Evolutionary conservation across 306 rosid genomes (phyloP).

Genomic region (Alnus rubra): DNA sequence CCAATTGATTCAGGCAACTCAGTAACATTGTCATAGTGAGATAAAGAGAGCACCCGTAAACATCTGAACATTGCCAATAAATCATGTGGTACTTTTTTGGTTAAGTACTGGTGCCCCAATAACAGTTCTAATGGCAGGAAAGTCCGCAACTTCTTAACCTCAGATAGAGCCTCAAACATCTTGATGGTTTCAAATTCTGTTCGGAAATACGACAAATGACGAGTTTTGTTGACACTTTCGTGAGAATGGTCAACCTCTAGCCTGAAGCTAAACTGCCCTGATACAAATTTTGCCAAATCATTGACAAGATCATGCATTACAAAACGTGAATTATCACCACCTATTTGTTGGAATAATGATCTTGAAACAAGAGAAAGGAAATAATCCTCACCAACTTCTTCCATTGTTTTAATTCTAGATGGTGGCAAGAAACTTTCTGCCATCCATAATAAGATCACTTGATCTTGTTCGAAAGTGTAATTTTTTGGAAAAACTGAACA

Average conservation of each 20-base stretch:
- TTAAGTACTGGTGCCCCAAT: not conserved
- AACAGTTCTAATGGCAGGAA: constrained; percentile 12
- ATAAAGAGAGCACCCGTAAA: constrained; percentile 30
- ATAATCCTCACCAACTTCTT: constrained; percentile 34
- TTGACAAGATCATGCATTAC: constrained; percentile 39
- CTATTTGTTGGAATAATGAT: constrained; percentile 37
- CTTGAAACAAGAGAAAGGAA: constrained; percentile 29
- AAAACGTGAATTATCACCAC: not conserved
- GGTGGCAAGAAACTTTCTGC: constrained; percentile 34
- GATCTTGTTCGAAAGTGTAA: constrained; percentile 14
- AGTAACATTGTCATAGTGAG: not conserved
- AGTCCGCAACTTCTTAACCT: constrained; percentile 21
- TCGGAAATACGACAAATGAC: constrained; percentile 34
- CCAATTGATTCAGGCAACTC: constrained; percentile 25
- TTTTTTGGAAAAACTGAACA: constrained; percentile 33
- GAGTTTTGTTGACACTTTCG: not conserved
- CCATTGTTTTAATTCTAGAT: not conserved
- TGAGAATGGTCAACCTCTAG: not conserved
- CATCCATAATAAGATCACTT: constrained; percentile 42
- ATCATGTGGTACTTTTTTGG: not conserved
- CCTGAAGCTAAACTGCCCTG: constrained; percentile 13
- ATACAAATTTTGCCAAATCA: constrained; percentile 38
- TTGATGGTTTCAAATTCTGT: constrained; percentile 22
- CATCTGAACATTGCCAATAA: not conserved
- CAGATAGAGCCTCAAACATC: constrained; percentile 24